Base-by-base conservation (phyloP, 2,329 filamentous ascomycete genomes). In the Lanzia echinophila region DNA sequence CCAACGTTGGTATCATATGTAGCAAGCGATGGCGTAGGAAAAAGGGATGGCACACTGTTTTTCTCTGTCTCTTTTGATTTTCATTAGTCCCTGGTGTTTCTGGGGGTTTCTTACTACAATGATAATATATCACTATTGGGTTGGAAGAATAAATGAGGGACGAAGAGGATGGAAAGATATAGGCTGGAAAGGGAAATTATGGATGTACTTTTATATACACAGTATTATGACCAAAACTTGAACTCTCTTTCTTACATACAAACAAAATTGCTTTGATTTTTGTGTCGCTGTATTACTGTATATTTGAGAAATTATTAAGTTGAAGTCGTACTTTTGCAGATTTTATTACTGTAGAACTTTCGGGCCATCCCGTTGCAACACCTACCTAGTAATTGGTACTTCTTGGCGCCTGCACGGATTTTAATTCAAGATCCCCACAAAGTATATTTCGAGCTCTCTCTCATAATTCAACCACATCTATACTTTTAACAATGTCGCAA, bases 161-260 rank as follows among this genome's bases (percentile, higher is more conserved):
- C 13, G 41, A 43, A 41, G 11, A 19, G 38, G 38, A n/a, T 41
- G n/a, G 38, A 20, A 10, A n/a, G 17, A 41, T 38, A 17, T 6
- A n/a, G 10, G 36, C 7, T 15, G 36, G 19, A 39, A 17, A 19
- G 12, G 20, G 17, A 17, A 20, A 15, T 12, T 20, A 13, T 20
- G 50, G 44, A 42, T 53, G 44, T 53, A 53, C 50, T 48, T 48
- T 42, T 48, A 48, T 19, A 41, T n/a, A 53, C 22, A 47, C 32
- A 38, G 34, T 28, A 47, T 11, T 22, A 48, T 34, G 24, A 28
- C 8, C 24, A 28, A 28, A 28, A 8, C 24, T 28, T 28, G 4
- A 28, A 28, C 8, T 4, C 8, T 4, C 4, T 4, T 28, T 28
- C 8, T 28, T 28, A 28, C 4, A 28, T 28, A 28, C 24, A 28